Evolutionary conservation across 1,284 basidiomycete genomes (phyloP).

Genomic region (Amylostereum chailletii): DNA sequence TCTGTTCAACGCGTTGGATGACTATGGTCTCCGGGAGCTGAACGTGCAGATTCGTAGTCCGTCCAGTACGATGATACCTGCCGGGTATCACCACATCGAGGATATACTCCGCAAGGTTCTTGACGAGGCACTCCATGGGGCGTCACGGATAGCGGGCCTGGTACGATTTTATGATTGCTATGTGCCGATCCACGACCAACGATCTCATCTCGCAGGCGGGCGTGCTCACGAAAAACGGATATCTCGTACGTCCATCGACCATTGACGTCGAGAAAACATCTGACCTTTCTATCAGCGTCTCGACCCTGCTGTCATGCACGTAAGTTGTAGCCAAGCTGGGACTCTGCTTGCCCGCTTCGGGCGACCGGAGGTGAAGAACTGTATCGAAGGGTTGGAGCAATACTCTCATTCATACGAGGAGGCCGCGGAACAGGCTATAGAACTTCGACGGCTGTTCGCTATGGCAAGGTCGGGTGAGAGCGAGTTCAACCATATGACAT

Average conservation of each 20-base stretch:
- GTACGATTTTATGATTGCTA: slow-evolving; percentile 29
- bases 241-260: slow-evolving; percentile 44
- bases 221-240: slow-evolving; percentile 76
- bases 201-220: slow-evolving; percentile 39
- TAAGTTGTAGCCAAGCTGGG: slow-evolving; percentile 77
- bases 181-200: neutral
- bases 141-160: slow-evolving; percentile 79
- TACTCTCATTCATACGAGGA: slow-evolving; percentile 84
- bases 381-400: slow-evolving; percentile 79
- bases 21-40: slow-evolving; percentile 73
- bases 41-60: slow-evolving; percentile 37
- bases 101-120: slow-evolving; percentile 58
- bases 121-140: slow-evolving; percentile 77
- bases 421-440: slow-evolving; percentile 67
- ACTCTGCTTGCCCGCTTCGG: slow-evolving; percentile 75
- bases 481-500: slow-evolving; percentile 49
- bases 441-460: slow-evolving; percentile 51
- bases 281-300: slow-evolving; percentile 38
- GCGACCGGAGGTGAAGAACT: slow-evolving; percentile 72
- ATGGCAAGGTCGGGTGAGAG: slow-evolving; percentile 37
- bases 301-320: slow-evolving; percentile 80
- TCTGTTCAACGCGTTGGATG: slow-evolving; percentile 70
- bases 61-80: neutral
- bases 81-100: slow-evolving; percentile 37
- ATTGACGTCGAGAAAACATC: neutral